These are phyloP conservation scores for Capronia americana DNA, from an alignment of 2,329 filamentous ascomycete species.

Conservation along the genomic window DNA sequence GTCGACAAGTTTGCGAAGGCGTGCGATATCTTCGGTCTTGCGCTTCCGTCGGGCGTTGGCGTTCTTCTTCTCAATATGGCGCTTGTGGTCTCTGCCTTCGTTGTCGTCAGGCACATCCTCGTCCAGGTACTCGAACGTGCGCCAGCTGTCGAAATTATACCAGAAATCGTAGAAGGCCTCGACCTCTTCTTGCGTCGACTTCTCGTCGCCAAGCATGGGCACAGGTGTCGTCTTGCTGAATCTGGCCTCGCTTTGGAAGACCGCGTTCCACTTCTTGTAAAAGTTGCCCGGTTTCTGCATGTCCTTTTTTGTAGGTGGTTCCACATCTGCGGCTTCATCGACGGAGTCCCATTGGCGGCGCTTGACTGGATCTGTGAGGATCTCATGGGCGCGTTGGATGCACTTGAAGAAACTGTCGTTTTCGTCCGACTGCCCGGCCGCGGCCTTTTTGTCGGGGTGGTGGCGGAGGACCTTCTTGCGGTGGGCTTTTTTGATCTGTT, in stretches of 20 bases:
- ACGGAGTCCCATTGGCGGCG: conserved; percentile 96
- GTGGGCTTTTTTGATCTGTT: conserved; percentile 98
- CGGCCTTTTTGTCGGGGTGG: conserved; percentile 98
- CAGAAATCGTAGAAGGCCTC: conserved; percentile 99
- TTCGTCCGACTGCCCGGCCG: conserved; percentile 79
- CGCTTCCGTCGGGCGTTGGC: conserved; percentile 97
- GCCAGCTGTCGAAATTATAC: conserved; percentile 99
- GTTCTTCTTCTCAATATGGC: conserved; percentile 98
- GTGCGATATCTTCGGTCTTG: conserved; percentile 96
- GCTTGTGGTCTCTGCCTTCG: conserved; percentile 98
- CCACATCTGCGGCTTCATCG: conserved; percentile 89
- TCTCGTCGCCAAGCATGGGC: conserved; percentile 81
- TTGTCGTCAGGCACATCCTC: conserved; percentile 99
- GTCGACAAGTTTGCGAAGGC: conserved; percentile 88
- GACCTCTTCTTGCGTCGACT: conserved; percentile 85
- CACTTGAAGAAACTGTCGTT: conserved; percentile 99
- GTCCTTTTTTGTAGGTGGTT: conserved; percentile 92
- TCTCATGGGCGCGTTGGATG: conserved; percentile 96
- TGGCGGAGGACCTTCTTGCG: conserved; percentile 99
- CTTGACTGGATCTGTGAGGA: conserved; percentile 89
- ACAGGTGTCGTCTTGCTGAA: conserved; percentile 94
- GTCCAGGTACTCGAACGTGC: conserved; percentile 96
- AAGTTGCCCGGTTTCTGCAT: conserved; percentile 78
- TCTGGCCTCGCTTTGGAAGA: conserved; percentile 89
- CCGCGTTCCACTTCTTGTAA: conserved; percentile 91